phyloP scores from a whole-genome alignment of 1,284 basidiomycete genomes.

The Marasmius oreades region DNA sequence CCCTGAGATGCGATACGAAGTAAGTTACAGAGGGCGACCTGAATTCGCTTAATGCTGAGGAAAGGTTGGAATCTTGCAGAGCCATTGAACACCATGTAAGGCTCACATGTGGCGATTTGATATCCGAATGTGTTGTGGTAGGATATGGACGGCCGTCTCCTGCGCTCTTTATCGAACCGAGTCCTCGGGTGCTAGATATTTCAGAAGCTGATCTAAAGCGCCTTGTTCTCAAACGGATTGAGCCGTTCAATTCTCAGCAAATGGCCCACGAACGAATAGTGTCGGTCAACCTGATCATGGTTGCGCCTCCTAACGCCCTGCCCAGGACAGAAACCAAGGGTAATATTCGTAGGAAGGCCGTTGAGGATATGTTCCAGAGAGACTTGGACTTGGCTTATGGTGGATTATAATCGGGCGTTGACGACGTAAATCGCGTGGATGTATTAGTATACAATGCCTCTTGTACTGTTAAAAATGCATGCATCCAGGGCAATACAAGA shows the following conservation, averaged over 20 bases:
- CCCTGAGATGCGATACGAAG: slow-evolving; percentile 54
- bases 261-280: neutral
- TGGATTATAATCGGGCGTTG: too few species aligned
- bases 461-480: too few species aligned
- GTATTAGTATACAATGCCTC: too few species aligned
- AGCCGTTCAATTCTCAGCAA: neutral
- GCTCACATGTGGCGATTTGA: slow-evolving; percentile 4
- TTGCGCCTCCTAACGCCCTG: neutral
- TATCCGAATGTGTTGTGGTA: slow-evolving; percentile 7
- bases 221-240: neutral
- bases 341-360: neutral
- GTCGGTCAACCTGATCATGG: neutral
- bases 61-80: neutral
- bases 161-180: slow-evolving; percentile 3
- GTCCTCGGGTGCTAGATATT: too few species aligned
- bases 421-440: too few species aligned
- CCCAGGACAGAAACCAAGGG: slow-evolving; percentile 9
- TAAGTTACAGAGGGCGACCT: slow-evolving; percentile 16
- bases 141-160: slow-evolving; percentile 4
- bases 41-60: neutral
- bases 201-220: neutral
- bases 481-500: too few species aligned
- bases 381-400: neutral
- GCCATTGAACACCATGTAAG: slow-evolving; percentile 6
- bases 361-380: slow-evolving; percentile 1